These are phyloP conservation scores for Mortierella alpina DNA, from an alignment of 192 early-diverging fungal species.

Conservation along the genomic window DNA sequence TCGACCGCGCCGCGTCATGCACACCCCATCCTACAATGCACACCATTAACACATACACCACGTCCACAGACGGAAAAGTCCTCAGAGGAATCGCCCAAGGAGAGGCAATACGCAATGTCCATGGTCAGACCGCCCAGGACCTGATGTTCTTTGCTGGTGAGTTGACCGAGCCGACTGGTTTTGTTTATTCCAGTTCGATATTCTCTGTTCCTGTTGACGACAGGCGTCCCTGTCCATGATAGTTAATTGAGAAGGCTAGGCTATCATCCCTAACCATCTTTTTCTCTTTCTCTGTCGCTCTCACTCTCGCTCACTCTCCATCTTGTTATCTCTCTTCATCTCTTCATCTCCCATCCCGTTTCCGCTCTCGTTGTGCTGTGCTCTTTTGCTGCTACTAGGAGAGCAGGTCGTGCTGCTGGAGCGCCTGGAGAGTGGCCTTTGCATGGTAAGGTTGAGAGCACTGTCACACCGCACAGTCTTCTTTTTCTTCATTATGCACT, in stretches of 20 bases:
- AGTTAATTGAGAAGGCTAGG: too few species aligned
- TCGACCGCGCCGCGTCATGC: background rate
- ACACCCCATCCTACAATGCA: too few species aligned
- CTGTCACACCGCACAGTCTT: too few species aligned
- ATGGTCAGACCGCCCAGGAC: background rate
- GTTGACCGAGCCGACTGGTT: background rate
- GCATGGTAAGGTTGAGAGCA: slow-evolving; percentile 9
- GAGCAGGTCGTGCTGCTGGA: slow-evolving; percentile 18
- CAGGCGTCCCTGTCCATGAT: too few species aligned
- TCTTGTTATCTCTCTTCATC: background rate
- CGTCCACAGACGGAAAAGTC: slow-evolving; percentile 1
- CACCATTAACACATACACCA: too few species aligned
- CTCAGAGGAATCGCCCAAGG: slow-evolving; percentile 19
- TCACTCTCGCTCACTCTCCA: background rate
- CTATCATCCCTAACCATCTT: too few species aligned
- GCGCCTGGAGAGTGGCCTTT: slow-evolving; percentile 8
- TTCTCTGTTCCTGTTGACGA: too few species aligned
- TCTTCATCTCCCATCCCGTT: background rate
- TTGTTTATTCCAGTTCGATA: too few species aligned
- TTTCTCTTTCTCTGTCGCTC: background rate
- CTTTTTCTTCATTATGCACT: too few species aligned
- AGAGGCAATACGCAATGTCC: slow-evolving; percentile 12
- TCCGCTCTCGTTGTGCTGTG: background rate
- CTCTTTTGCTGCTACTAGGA: background rate
- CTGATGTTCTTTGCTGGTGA: slow-evolving; percentile 30